These are phyloP conservation scores for Saccharomyces mikatae DNA, from an alignment of 805 yeast genomes.

Conservation along the genomic window DNA sequence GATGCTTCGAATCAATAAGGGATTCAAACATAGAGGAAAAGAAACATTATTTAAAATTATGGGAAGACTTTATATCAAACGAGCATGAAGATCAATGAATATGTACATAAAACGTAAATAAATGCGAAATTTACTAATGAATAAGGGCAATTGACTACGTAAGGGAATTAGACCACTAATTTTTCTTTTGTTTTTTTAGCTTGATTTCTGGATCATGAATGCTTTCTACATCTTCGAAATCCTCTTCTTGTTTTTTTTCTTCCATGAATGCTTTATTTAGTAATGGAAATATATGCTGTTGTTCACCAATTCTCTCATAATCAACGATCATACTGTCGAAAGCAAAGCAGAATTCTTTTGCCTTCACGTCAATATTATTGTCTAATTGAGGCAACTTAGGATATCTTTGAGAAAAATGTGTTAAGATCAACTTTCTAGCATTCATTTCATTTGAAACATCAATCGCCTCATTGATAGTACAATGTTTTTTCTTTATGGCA, in stretches of 20 bases:
- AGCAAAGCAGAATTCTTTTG: constrained; percentile 41
- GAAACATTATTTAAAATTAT: not conserved
- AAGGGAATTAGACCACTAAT: not conserved
- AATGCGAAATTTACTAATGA: not conserved
- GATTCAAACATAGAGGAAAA: not conserved
- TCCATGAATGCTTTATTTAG: constrained; percentile 27
- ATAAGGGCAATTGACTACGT: not conserved
- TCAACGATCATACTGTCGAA: constrained; percentile 58
- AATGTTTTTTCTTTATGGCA: constrained; percentile 75
- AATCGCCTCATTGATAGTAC: constrained; percentile 84
- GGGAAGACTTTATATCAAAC: not conserved
- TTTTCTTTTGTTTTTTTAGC: not conserved
- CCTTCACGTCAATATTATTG: constrained; percentile 20
- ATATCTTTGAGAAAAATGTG: constrained; percentile 91
- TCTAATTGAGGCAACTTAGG: constrained; percentile 44
- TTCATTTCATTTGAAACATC: constrained; percentile 61
- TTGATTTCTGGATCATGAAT: not conserved
- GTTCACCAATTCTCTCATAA: constrained; percentile 38
- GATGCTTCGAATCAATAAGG: not conserved
- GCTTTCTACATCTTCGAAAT: constrained; percentile 20
- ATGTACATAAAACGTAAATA: not conserved
- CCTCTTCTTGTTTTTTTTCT: constrained; percentile 26
- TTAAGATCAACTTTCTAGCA: constrained; percentile 61
- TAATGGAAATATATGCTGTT: constrained; percentile 21
- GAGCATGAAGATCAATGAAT: not conserved